Evolutionary conservation across 108 stramenopile species (phyloP).

Genomic region (Pseudonitzschia multiseries): DNA sequence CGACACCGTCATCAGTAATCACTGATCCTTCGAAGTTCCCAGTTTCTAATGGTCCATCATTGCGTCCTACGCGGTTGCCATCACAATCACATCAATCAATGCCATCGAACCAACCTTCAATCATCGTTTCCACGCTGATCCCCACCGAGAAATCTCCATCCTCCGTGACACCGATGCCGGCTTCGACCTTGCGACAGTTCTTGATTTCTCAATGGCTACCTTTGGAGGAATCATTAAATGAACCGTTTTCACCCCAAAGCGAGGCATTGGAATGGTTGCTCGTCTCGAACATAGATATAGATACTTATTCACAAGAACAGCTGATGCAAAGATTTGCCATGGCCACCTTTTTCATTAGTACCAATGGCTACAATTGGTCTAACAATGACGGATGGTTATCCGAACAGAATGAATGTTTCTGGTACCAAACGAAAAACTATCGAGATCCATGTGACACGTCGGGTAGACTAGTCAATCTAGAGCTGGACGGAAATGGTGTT

Average conservation of each 20-base stretch:
- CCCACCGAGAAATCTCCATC: constrained; percentile 5
- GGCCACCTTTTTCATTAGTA: constrained; percentile 41
- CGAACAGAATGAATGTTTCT: constrained; percentile 35
- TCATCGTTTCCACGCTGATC: constrained; percentile 19
- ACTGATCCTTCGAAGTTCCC: neutral
- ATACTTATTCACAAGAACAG: constrained; percentile 17
- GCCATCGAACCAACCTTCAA: constrained; percentile 9
- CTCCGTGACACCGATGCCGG: constrained; percentile 7
- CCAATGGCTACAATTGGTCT: constrained; percentile 43
- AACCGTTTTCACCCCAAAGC: constrained; percentile 22
- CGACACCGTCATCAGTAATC: constrained; percentile 3
- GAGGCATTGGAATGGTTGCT: constrained; percentile 30
- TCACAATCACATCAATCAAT: neutral
- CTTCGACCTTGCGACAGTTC: constrained; percentile 16
- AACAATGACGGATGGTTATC: constrained; percentile 37
- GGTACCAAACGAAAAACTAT: constrained; percentile 35
- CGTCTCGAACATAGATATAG: constrained; percentile 16
- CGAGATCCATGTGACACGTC: constrained; percentile 21
- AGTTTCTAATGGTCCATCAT: neutral
- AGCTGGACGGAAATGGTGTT: constrained; percentile 33
- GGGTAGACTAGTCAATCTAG: constrained; percentile 10
- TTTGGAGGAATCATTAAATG: constrained; percentile 17
- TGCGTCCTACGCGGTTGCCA: neutral
- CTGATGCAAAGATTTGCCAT: constrained; percentile 44
- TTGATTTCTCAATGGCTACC: constrained; percentile 32